A percentile compares a stretch with the other conserved stretches of the same genome.
These are phyloP conservation scores for Trichodelitschia bisporula DNA, from an alignment of 495 filamentous ascomycete species.

Conservation along the genomic window DNA sequence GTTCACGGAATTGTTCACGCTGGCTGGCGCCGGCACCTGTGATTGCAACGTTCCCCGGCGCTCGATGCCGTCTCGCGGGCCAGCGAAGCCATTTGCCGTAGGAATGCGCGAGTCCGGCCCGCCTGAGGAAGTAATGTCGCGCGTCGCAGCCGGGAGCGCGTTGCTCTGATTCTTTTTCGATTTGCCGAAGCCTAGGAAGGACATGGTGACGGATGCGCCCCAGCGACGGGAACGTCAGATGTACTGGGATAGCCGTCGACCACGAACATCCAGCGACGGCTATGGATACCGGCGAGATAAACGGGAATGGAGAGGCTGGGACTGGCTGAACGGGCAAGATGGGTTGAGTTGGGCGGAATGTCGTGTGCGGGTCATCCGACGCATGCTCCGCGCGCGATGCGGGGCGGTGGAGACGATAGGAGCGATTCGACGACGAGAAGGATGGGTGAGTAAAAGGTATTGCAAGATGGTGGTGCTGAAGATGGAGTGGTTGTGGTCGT, in stretches of 20 bases:
- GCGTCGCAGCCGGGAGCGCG: conserved; percentile 25
- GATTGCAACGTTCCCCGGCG: conserved; percentile 9
- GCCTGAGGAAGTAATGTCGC: conserved; percentile 20
- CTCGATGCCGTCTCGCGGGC: conserved; percentile 1
- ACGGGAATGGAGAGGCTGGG: no score
- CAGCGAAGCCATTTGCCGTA: conserved; percentile 10
- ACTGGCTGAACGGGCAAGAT: no score
- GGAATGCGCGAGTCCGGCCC: conserved; percentile 14
- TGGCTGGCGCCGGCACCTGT: conserved; percentile 37
- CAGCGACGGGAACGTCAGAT: conserved; percentile 4
- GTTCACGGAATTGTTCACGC: conserved; percentile 38
- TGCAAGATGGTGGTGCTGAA: no score
- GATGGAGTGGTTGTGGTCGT: no score
- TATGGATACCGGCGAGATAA: no score
- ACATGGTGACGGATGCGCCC: conserved; percentile 24
- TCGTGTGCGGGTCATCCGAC: no score
- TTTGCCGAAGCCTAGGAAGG: conserved; percentile 44
- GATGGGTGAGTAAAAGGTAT: no score
- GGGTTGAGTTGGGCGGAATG: no score
- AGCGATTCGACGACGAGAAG: no score
- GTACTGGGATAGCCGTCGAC: not conserved
- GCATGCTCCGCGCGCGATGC: no score
- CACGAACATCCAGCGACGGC: not conserved
- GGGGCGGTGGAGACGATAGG: no score
- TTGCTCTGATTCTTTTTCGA: conserved; percentile 35